phyloP scores from a whole-genome alignment of 495 filamentous ascomycete species.

The Aspergillus conjunctus region DNA sequence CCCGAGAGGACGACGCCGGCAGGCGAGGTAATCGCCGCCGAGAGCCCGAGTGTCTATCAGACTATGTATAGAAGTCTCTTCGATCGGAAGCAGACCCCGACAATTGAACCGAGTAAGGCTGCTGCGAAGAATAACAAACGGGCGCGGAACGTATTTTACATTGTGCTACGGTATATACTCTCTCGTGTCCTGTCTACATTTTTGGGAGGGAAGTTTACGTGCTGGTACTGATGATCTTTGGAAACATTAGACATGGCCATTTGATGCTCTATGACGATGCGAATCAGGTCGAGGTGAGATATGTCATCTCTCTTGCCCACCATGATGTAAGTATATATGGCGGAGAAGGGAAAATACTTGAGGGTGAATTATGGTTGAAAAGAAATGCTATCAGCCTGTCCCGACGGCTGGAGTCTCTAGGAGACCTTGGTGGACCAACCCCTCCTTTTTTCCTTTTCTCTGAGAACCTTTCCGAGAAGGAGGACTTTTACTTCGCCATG shows the following conservation, averaged over 20 bases:
- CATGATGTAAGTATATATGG: constrained; percentile 85
- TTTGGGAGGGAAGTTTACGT: constrained; percentile 1
- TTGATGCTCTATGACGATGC: constrained; percentile 95
- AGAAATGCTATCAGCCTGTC: constrained; percentile 89
- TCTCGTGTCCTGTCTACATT: background rate
- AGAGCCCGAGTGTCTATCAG: constrained; percentile 93
- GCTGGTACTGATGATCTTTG: constrained; percentile 25
- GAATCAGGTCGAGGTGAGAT: constrained; percentile 87
- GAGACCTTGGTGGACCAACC: constrained; percentile 57
- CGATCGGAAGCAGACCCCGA: constrained; percentile 71
- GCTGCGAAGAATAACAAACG: constrained; percentile 67
- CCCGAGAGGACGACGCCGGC: constrained; percentile 84
- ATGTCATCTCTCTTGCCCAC: constrained; percentile 89
- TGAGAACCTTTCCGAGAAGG: constrained; percentile 90
- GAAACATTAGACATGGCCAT: constrained; percentile 75
- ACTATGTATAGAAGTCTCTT: constrained; percentile 97
- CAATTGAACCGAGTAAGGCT: constrained; percentile 48
- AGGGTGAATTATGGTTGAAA: constrained; percentile 94
- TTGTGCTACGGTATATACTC: constrained; percentile 73
- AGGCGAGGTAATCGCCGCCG: constrained; percentile 66
- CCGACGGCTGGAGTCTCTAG: constrained; percentile 64
- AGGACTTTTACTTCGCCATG: constrained; percentile 96
- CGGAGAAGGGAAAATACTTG: constrained; percentile 77
- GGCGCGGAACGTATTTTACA: constrained; percentile 89
- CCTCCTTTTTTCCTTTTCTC: constrained; percentile 94